Conservation (phyloP, 2,329 filamentous ascomycete species). For the Colletotrichum melonis region DNA sequence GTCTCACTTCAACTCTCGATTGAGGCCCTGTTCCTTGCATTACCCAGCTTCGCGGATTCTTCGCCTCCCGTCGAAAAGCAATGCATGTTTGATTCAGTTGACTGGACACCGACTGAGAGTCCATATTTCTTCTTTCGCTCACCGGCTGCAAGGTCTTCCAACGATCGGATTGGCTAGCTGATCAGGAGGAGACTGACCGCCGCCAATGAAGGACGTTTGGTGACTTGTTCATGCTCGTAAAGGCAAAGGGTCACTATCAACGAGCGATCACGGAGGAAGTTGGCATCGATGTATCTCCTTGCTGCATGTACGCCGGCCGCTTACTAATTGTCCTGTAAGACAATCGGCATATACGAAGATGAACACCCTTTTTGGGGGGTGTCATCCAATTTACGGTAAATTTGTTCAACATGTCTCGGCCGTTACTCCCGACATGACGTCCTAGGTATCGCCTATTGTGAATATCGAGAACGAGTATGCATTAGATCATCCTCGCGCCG, state of each 20-base stretch:
- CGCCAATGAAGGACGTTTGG: neutral
- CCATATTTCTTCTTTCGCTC: constrained; percentile 11
- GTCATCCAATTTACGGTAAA: neutral
- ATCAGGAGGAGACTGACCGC: neutral
- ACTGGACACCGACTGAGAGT: neutral
- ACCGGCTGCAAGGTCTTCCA: constrained; percentile 4
- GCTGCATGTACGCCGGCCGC: neutral
- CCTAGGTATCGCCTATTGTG: neutral
- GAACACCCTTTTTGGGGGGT: neutral
- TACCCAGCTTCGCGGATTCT: neutral
- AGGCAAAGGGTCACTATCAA: neutral
- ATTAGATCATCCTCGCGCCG: neutral
- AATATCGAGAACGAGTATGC: neutral
- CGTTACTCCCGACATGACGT: neutral
- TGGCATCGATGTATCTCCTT: neutral
- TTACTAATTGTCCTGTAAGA: neutral
- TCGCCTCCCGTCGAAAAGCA: neutral
- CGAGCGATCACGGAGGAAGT: neutral
- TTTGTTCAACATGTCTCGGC: neutral
- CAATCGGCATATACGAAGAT: neutral
- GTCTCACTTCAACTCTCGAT: neutral
- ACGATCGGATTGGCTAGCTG: neutral
- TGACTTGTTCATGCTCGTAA: neutral
- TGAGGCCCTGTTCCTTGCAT: neutral
- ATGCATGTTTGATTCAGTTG: neutral